Conservation (phyloP, 2,329 filamentous ascomycete genomes). For the Sclerotinia sclerotiorum region DNA sequence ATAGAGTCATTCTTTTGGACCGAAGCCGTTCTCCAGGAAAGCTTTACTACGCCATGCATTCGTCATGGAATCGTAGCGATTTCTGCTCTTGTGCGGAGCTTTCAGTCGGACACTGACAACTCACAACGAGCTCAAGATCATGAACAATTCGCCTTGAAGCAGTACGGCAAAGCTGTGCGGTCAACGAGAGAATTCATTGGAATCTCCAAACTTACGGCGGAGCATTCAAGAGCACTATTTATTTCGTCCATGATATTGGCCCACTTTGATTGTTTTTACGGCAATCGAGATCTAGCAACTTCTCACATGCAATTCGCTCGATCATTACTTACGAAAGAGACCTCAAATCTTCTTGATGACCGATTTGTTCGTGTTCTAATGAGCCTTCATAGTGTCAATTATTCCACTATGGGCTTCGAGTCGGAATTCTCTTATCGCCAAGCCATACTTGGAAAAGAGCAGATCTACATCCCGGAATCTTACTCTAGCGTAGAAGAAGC, state of each 20-base stretch:
- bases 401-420: constrained; percentile 38
- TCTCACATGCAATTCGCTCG: constrained; percentile 48
- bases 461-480: constrained; percentile 3
- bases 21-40: constrained; percentile 29
- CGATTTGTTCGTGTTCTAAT: constrained; percentile 62
- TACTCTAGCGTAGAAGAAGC: constrained; percentile 45
- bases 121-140: constrained; percentile 25
- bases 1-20: constrained; percentile 53
- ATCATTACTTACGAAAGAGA: constrained; percentile 31
- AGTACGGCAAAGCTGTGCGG: constrained; percentile 36
- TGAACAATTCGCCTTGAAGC: constrained; percentile 34
- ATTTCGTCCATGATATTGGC: constrained; percentile 33
- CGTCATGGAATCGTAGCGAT: constrained; percentile 36
- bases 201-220: constrained; percentile 8
- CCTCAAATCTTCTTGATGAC: constrained; percentile 44
- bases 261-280: constrained; percentile 36
- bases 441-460: constrained; percentile 5
- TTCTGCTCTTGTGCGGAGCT: constrained; percentile 31
- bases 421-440: constrained; percentile 61
- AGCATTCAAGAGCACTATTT: constrained; percentile 25
- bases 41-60: constrained; percentile 28
- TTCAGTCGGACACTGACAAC: constrained; percentile 12
- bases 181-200: constrained; percentile 31
- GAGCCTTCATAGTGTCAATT: constrained; percentile 53
- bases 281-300: constrained; percentile 56